These are phyloP conservation scores for Thelonectria blattea DNA, from an alignment of 2,329 filamentous ascomycete species.

Conservation along the genomic window DNA sequence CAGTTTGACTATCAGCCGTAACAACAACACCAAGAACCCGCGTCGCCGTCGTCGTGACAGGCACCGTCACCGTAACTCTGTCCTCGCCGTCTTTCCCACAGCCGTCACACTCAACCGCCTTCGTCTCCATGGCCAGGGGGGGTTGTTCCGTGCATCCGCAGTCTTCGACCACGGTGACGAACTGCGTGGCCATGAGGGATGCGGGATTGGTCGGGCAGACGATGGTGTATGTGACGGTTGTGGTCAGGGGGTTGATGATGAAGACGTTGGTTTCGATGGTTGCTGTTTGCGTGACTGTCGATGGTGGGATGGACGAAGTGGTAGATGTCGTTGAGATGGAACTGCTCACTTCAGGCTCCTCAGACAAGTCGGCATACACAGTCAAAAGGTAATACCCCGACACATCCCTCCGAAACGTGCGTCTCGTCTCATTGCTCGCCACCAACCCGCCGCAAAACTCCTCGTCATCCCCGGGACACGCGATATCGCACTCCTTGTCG, in stretches of 20 bases:
- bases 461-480: conserved; percentile 49
- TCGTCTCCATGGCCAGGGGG: conserved; percentile 32
- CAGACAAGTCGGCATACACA: conserved; percentile 48
- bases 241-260: conserved; percentile 18
- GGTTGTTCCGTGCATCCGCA: conserved; percentile 30
- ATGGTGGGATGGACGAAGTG: background rate
- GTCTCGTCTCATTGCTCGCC: conserved; percentile 13
- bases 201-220: conserved; percentile 42
- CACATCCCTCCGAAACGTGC: conserved; percentile 36
- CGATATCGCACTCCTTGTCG: conserved; percentile 41
- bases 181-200: conserved; percentile 41
- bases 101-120: conserved; percentile 29
- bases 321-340: conserved; percentile 8
- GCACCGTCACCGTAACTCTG: conserved; percentile 34
- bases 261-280: background rate
- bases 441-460: conserved; percentile 52
- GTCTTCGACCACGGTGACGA: conserved; percentile 41
- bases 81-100: conserved; percentile 33
- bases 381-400: conserved; percentile 47
- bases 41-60: conserved; percentile 20
- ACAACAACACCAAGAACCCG: background rate
- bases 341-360: conserved; percentile 33
- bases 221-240: conserved; percentile 34
- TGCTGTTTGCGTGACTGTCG: background rate
- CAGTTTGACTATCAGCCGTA: background rate